phyloP scores from a whole-genome alignment of 1,284 basidiomycete species.

The Sporisorium scitamineum region DNA sequence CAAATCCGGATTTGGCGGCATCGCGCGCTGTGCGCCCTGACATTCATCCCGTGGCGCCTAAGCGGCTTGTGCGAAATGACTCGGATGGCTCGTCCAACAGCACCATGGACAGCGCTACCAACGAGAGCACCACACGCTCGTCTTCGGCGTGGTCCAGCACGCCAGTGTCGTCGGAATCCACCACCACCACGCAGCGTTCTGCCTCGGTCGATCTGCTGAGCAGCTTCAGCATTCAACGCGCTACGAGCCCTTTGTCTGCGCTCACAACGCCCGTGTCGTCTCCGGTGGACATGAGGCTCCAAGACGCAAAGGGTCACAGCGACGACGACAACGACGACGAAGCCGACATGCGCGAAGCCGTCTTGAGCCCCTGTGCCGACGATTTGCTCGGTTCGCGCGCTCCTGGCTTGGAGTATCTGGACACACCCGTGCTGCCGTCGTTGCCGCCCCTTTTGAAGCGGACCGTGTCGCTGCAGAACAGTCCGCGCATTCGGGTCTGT shows the following conservation, averaged over 20 bases:
- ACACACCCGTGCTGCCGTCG: constrained; percentile 14
- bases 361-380: constrained; percentile 46
- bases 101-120: background rate
- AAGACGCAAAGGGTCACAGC: constrained; percentile 4
- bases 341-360: constrained; percentile 8
- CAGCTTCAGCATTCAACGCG: constrained; percentile 26
- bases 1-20: constrained; percentile 30
- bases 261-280: constrained; percentile 45
- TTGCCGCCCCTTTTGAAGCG: constrained; percentile 18
- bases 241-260: constrained; percentile 24
- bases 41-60: constrained; percentile 30
- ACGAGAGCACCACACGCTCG: background rate
- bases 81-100: constrained; percentile 19
- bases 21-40: constrained; percentile 25
- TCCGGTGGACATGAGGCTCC: constrained; percentile 20
- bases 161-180: constrained; percentile 16
- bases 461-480: constrained; percentile 24
- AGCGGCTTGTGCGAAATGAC: constrained; percentile 13
- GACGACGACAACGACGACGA: constrained; percentile 22
- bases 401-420: constrained; percentile 14
- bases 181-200: constrained; percentile 16
- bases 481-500: constrained; percentile 22
- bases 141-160: constrained; percentile 36
- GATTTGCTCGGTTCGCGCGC: constrained; percentile 17
- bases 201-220: constrained; percentile 23